Evolutionary conservation across 345 rosid genomes (phyloP), one percentile per base, ranked within the genome.

Genomic region (Lepidium sativum): DNA sequence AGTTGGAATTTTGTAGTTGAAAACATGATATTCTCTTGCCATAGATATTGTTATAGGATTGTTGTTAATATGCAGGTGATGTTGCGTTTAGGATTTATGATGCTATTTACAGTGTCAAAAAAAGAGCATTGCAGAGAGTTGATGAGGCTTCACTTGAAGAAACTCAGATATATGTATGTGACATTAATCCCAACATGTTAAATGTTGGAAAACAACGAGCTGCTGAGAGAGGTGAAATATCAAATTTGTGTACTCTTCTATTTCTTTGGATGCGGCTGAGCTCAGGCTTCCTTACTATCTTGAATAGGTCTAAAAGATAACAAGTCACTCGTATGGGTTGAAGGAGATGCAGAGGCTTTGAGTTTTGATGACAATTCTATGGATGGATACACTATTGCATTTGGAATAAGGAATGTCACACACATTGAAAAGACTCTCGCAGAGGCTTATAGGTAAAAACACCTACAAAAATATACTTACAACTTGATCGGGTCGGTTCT

Each of bases 351-450:
- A 48, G 97, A 90, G 79, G 86, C 86, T 59, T 71, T 94, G 80
- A 78, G 75, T 71, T 94, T 94, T 57, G 80, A 67, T 59, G 84
- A 88, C 63, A 70, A 79, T 69, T 81, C 91, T 39, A 82, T 94
- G 99, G 97, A 94, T 79, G 91, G 95, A 47, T 94, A 88, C 80
- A 86, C 97, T 37, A 83, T 94, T 71, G 99, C 99, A 54, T 94
- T 94, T 80, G 99, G 99, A 53, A 94, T 94, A 42, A 84, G 99
- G 76, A 94, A 94, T 78, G 99, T 94, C 35, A 94, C 99, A 5
- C 97, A 88, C 78, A 86, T 94, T 21, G 99, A 90, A 76, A 94
- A 88, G 78, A 92, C 72, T 71, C 95, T 94, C 5, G 78, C 88
- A 27, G 99, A 94, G 79, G 99, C 97, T 52, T 78, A 88, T 63